Evolutionary conservation across 2,329 filamentous ascomycete species (phyloP).

Genomic region (Moelleriella libera): DNA sequence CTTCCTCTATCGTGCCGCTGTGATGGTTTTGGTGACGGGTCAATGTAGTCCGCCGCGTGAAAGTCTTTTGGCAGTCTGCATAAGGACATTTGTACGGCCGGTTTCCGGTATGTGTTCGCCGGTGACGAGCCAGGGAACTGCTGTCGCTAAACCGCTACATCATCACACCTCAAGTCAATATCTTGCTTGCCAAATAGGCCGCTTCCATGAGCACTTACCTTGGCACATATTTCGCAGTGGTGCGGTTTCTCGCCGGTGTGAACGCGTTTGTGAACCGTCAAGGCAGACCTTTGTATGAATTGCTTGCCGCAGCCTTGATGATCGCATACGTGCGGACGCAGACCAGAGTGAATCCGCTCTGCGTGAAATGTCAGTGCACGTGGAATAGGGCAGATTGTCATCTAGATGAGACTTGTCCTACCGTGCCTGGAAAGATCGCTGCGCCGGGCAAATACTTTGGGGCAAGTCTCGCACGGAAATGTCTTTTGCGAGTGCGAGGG

Average conservation of each 20-base stretch:
- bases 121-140: conserved; percentile 82
- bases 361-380: conserved; percentile 14
- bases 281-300: conserved; percentile 90
- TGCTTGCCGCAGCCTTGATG: conserved; percentile 81
- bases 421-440: conserved; percentile 92
- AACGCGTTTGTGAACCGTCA: conserved; percentile 89
- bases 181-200: neutral
- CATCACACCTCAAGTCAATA: neutral
- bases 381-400: too few relatives aligned
- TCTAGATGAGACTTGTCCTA: conserved; percentile 33
- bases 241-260: conserved; percentile 98
- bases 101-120: conserved; percentile 89
- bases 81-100: conserved; percentile 96
- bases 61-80: conserved; percentile 95
- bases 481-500: conserved; percentile 41
- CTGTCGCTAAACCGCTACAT: conserved; percentile 86
- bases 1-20: conserved; percentile 87
- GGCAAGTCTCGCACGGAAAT: conserved; percentile 80
- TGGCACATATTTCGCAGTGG: conserved; percentile 91
- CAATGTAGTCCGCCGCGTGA: conserved; percentile 86
- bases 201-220: conserved; percentile 43
- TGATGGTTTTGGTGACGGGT: conserved; percentile 95
- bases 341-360: conserved; percentile 93
- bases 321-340: conserved; percentile 86
- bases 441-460: conserved; percentile 80